Percentiles rank a stretch among this genome's conserved stretches.
Conservation (phyloP, 768 basidiomycete species). For the Amanita exitialis region DNA sequence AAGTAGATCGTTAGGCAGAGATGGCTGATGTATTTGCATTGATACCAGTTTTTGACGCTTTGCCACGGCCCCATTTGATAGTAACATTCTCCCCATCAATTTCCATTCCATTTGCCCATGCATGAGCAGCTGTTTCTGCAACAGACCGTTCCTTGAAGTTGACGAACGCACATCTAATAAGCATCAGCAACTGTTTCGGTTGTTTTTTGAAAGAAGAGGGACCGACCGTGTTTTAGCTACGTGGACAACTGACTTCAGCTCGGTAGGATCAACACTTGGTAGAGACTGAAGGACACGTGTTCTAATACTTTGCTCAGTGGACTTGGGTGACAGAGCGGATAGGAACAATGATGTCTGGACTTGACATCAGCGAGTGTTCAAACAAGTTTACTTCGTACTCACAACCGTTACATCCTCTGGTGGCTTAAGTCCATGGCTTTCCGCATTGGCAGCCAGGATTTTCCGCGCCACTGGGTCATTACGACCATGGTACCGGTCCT, state of each 20-base stretch:
- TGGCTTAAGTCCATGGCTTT: slow-evolving; percentile 71
- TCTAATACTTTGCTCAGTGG: slow-evolving; percentile 67
- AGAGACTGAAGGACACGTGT: slow-evolving; percentile 61
- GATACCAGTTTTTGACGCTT: slow-evolving; percentile 22
- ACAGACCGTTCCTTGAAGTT: slow-evolving; percentile 78
- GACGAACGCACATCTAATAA: slow-evolving; percentile 79
- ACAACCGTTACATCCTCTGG: slow-evolving; percentile 87
- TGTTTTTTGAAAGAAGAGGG: background rate
- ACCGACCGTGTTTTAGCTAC: slow-evolving; percentile 68
- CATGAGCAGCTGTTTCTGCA: slow-evolving; percentile 85
- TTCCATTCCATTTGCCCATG: slow-evolving; percentile 87
- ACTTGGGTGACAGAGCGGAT: slow-evolving; percentile 57
- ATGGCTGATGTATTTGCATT: background rate
- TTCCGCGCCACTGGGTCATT: slow-evolving; percentile 94
- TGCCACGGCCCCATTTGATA: slow-evolving; percentile 87
- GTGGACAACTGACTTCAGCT: slow-evolving; percentile 78
- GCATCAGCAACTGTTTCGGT: background rate
- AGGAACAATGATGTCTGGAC: slow-evolving; percentile 79
- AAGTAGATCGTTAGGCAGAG: background rate
- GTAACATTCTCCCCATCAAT: slow-evolving; percentile 64
- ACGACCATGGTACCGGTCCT: slow-evolving; percentile 87
- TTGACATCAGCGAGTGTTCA: background rate
- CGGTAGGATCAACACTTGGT: slow-evolving; percentile 48
- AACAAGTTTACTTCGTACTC: slow-evolving; percentile 20
- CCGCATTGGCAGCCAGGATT: slow-evolving; percentile 75